Evolutionary conservation across 345 rosid species (phyloP).

Genomic region (Ailanthus altissimus): DNA sequence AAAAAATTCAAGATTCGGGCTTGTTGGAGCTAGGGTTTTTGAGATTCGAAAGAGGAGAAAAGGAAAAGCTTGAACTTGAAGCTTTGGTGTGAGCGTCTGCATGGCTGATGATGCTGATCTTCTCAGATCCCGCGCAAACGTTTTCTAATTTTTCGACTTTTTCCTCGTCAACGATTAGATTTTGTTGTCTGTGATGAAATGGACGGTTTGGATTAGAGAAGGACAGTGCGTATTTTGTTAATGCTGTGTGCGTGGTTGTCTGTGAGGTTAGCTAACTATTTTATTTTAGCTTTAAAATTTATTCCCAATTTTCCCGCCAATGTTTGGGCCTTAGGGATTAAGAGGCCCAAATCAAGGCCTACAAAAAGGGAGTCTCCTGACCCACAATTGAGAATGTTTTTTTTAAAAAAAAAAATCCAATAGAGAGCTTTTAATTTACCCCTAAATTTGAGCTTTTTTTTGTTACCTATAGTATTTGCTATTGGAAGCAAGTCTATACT

Average conservation of each 20-base stretch:
- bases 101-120: not conserved
- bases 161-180: not conserved
- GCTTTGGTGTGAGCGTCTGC: not conserved
- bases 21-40: constrained; percentile 11
- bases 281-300: not conserved
- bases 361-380: not conserved
- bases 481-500: too few species aligned
- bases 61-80: not conserved
- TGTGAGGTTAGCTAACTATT: not conserved
- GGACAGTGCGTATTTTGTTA: not conserved
- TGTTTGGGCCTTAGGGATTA: not conserved
- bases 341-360: not conserved
- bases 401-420: too few species aligned
- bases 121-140: not conserved
- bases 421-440: too few species aligned
- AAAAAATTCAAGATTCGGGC: not conserved
- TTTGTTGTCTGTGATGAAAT: not conserved
- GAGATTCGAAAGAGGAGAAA: not conserved
- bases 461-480: too few species aligned
- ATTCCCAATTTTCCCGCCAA: constrained; percentile 5
- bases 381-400: not conserved
- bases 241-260: not conserved
- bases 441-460: too few species aligned
- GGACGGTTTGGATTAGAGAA: not conserved
- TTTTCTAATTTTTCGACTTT: not conserved